Percentiles rank a stretch among this genome's conserved stretches.
These are phyloP conservation scores for Colletotrichum sp. DNA, from an alignment of 2,329 filamentous ascomycete species.

Conservation along the genomic window DNA sequence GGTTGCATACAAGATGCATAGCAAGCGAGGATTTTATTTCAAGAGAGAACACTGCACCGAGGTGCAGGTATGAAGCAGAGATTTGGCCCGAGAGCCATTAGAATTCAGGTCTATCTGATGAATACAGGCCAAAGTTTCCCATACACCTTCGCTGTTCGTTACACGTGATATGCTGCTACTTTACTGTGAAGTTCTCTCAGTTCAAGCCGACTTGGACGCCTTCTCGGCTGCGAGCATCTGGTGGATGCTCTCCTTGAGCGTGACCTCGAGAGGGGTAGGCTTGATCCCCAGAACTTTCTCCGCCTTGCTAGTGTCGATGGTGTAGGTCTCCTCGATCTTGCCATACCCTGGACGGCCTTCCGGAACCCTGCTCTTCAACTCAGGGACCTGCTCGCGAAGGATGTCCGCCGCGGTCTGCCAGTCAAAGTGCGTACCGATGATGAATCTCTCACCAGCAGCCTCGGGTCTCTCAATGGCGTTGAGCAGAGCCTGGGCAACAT, in stretches of 20 bases:
- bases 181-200: not conserved
- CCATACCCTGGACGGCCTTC: slow-evolving; percentile 18
- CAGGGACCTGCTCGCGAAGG: slow-evolving; percentile 59
- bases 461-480: slow-evolving; percentile 60
- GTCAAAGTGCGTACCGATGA: slow-evolving; percentile 67
- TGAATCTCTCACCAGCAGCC: slow-evolving; percentile 67
- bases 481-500: slow-evolving; percentile 70
- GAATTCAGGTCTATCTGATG: not conserved
- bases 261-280: slow-evolving; percentile 51
- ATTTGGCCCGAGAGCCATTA: not conserved
- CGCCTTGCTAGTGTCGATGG: slow-evolving; percentile 44
- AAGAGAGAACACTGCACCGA: not conserved
- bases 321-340: slow-evolving; percentile 41
- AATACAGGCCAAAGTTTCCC: not conserved
- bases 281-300: slow-evolving; percentile 58
- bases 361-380: slow-evolving; percentile 32
- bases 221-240: not conserved
- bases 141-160: not conserved
- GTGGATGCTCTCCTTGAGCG: not conserved
- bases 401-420: slow-evolving; percentile 54
- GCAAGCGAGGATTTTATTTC: not conserved
- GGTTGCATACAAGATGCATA: not conserved
- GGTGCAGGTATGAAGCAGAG: not conserved
- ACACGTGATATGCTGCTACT: not conserved
- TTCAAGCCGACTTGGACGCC: not conserved